Conservation (phyloP, 1,139 yeast genomes). For the Debaryomyces psychrophilus region DNA sequence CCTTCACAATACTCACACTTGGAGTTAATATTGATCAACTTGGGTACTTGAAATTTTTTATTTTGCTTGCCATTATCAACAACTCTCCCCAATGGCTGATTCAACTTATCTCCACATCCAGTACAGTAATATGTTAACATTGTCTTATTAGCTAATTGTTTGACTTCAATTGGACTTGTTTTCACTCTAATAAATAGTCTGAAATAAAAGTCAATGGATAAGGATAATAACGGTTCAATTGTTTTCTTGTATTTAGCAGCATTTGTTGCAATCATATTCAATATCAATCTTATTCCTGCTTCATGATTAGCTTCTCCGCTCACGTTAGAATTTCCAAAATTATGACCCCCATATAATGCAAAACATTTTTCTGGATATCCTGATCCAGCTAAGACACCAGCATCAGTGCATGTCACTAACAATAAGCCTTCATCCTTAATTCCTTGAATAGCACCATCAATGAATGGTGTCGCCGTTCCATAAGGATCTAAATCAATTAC, state of each 20-base stretch:
- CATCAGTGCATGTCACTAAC: constrained; percentile 92
- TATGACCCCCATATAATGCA: constrained; percentile 80
- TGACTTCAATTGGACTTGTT: constrained; percentile 79
- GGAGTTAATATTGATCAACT: constrained; percentile 45
- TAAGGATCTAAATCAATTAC: constrained; percentile 95
- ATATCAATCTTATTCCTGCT: constrained; percentile 83
- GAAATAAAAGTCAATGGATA: constrained; percentile 91
- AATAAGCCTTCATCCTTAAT: constrained; percentile 81
- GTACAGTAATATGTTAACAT: constrained; percentile 83
- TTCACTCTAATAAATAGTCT: constrained; percentile 78
- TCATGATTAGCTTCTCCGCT: constrained; percentile 88
- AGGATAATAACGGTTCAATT: constrained; percentile 81
- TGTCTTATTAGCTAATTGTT: constrained; percentile 69
- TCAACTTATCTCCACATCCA: constrained; percentile 76
- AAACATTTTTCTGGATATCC: constrained; percentile 97
- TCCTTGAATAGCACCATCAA: constrained; percentile 85
- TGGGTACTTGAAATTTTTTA: constrained; percentile 42
- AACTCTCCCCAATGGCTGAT: constrained; percentile 75
- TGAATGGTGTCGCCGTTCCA: constrained; percentile 94
- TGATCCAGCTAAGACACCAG: constrained; percentile 93
- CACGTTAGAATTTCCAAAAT: constrained; percentile 74
- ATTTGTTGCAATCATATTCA: constrained; percentile 71
- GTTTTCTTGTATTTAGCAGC: constrained; percentile 89
- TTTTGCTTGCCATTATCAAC: constrained; percentile 37
- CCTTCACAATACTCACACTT: constrained; percentile 73